Evolutionary conservation across 345 rosid genomes (phyloP).

Genomic region (Hevea brasiliensis): DNA sequence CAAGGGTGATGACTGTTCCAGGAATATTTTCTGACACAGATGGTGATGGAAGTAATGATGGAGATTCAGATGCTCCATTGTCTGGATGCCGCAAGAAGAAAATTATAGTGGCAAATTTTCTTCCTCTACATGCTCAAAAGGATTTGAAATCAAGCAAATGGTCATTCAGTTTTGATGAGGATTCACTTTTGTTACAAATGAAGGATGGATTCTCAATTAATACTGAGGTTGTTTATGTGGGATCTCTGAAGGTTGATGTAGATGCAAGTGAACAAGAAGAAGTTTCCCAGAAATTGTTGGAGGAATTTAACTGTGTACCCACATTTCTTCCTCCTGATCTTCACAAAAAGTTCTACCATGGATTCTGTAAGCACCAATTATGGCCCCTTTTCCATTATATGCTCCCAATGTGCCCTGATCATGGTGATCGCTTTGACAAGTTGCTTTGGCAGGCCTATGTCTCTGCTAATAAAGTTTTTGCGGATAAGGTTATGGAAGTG

Average conservation of each 20-base stretch:
- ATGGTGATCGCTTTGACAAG: conserved; percentile 39
- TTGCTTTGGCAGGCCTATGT: conserved; percentile 46
- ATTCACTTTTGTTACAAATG: conserved; percentile 38
- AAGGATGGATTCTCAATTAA: conserved; percentile 40
- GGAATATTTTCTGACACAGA: conserved; percentile 55
- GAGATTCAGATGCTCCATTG: conserved; percentile 16
- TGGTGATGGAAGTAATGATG: conserved; percentile 26
- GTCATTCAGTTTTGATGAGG: conserved; percentile 44
- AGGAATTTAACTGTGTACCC: conserved; percentile 44
- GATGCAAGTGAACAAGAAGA: conserved; percentile 43
- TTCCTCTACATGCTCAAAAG: conserved; percentile 37
- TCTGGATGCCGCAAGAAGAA: conserved; percentile 26
- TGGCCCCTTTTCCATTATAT: conserved; percentile 58
- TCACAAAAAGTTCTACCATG: conserved; percentile 39
- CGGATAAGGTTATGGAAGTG: conserved; percentile 48
- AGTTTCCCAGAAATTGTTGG: conserved; percentile 39
- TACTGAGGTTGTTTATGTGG: conserved; percentile 40
- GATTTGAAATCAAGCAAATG: conserved; percentile 34
- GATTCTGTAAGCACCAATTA: conserved; percentile 47
- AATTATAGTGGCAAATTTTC: conserved; percentile 43
- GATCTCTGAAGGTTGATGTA: conserved; percentile 45
- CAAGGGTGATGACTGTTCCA: conserved; percentile 55
- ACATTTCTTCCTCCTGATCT: conserved; percentile 45
- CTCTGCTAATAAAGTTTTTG: conserved; percentile 45
- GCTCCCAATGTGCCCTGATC: conserved; percentile 44